Percentiles rank a stretch among this genome's conserved stretches.
Conservation (phyloP, 192 early-diverging fungal genomes). For the Cetraspora pellucida region DNA sequence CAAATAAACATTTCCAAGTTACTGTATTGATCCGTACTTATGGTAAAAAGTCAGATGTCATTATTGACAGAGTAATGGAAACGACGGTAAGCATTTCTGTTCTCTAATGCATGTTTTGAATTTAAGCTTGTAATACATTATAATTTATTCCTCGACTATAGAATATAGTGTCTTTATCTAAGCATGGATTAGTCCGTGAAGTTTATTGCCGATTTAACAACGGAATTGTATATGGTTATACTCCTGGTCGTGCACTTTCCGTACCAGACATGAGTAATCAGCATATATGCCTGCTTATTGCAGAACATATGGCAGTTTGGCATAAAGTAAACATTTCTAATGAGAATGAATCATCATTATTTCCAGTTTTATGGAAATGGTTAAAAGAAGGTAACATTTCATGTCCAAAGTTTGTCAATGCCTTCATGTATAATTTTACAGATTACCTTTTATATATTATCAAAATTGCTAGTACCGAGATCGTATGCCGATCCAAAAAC, state of each 20-base stretch:
- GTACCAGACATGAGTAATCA: slow-evolving; percentile 76
- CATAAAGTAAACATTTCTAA: slow-evolving; percentile 51
- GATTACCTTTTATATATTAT: neutral
- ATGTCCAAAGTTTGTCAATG: neutral
- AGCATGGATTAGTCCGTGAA: slow-evolving; percentile 70
- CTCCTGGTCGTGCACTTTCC: slow-evolving; percentile 70
- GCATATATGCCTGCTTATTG: slow-evolving; percentile 75
- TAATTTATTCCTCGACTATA: slow-evolving; percentile 37
- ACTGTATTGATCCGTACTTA: slow-evolving; percentile 86
- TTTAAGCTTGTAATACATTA: neutral
- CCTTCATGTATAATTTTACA: neutral
- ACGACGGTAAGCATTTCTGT: slow-evolving; percentile 68
- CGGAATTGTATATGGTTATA: slow-evolving; percentile 90
- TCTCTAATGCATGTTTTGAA: neutral
- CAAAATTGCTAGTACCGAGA: slow-evolving; percentile 54
- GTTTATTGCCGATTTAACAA: slow-evolving; percentile 88
- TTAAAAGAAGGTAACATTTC: slow-evolving; percentile 57
- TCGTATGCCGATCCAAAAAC: slow-evolving; percentile 56
- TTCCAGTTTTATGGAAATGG: slow-evolving; percentile 74
- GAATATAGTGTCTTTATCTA: slow-evolving; percentile 80
- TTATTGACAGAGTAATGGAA: slow-evolving; percentile 90
- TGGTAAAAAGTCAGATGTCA: slow-evolving; percentile 81
- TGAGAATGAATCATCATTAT: slow-evolving; percentile 57
- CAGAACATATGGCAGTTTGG: slow-evolving; percentile 80
- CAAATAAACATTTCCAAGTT: slow-evolving; percentile 55